Percentiles rank a stretch among this genome's conserved stretches.
These are phyloP conservation scores for Geosiphon pyriformis DNA, from an alignment of 192 early-diverging fungal genomes.

Conservation along the genomic window DNA sequence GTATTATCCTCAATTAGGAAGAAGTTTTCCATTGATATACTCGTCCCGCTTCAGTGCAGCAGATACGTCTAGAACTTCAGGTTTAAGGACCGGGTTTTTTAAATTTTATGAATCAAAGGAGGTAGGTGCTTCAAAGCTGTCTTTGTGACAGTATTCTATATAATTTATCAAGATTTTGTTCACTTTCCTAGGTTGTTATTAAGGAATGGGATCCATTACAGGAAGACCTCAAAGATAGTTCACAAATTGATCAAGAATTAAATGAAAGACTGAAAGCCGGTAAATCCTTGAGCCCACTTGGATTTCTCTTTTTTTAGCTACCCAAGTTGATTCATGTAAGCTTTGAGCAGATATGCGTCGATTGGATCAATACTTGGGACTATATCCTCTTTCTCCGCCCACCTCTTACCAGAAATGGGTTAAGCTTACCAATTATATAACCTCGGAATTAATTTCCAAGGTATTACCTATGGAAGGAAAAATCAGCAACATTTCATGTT, in stretches of 20 bases:
- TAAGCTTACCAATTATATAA: conserved; percentile 67
- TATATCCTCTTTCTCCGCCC: conserved; percentile 71
- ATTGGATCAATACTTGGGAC: conserved; percentile 74
- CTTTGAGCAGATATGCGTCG: conserved; percentile 66
- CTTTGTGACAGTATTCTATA: not conserved
- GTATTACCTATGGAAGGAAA: conserved; percentile 16
- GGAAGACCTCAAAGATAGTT: conserved; percentile 61
- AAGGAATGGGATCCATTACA: conserved; percentile 69
- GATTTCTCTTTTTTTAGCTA: no score
- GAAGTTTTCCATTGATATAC: not conserved
- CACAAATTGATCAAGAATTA: conserved; percentile 55
- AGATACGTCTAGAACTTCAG: conserved; percentile 41
- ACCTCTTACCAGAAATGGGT: conserved; percentile 72
- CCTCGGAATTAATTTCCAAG: not conserved
- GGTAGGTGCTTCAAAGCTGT: conserved; percentile 39
- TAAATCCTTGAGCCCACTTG: conserved; percentile 41
- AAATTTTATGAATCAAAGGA: conserved; percentile 59
- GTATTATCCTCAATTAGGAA: not conserved
- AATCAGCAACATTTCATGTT: conserved; percentile 13
- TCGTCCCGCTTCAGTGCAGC: conserved; percentile 25
- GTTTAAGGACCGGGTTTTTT: conserved; percentile 73
- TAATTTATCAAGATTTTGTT: conserved; percentile 21
- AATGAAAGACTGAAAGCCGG: conserved; percentile 56
- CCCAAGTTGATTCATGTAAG: no score
- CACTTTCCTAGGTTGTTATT: conserved; percentile 61